Percentiles rank a stretch among this genome's conserved stretches.
Evolutionary conservation across 2,329 filamentous ascomycete genomes (phyloP).

Genomic region (Ascochyta clinopodiicola): DNA sequence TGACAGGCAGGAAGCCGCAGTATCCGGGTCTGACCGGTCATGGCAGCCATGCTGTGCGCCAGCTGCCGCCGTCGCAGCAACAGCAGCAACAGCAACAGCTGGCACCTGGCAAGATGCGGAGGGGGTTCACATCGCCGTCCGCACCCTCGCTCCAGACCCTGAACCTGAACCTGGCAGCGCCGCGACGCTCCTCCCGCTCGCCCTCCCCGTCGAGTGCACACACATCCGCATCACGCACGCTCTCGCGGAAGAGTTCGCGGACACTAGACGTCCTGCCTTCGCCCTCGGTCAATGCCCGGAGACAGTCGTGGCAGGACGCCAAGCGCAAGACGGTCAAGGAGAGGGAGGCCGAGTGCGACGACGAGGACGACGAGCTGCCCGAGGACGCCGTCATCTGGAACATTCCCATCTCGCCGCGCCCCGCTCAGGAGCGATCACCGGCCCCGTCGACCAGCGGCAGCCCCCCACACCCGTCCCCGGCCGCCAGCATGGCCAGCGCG

Average conservation of each 20-base stretch:
- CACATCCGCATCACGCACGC: conserved; percentile 35
- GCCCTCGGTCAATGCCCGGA: conserved; percentile 43
- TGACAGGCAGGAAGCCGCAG: conserved; percentile 47
- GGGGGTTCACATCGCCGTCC: conserved; percentile 51
- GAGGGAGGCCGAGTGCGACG: conserved; percentile 79
- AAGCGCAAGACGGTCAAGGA: conserved; percentile 71
- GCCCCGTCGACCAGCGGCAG: conserved; percentile 41
- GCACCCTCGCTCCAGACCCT: conserved; percentile 41
- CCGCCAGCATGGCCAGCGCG: conserved; percentile 21
- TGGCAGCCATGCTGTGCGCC: conserved; percentile 42
- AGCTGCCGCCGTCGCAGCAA: conserved; percentile 25
- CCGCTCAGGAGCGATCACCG: conserved; percentile 47
- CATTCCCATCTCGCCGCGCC: conserved; percentile 75
- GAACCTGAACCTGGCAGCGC: conserved; percentile 37
- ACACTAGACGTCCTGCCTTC: conserved; percentile 42
- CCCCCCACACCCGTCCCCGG: conserved; percentile 35
- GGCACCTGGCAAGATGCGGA: conserved; percentile 49
- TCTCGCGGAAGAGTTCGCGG: conserved; percentile 44
- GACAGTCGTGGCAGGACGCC: conserved; percentile 70
- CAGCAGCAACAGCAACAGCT: conserved; percentile 46
- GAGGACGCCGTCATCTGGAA: conserved; percentile 82
- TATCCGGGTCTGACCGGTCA: conserved; percentile 52
- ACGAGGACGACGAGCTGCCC: conserved; percentile 74
- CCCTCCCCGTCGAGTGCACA: conserved; percentile 44
- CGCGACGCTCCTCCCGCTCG: conserved; percentile 44